Evolutionary conservation across 148 eudicot genomes (phyloP), one percentile per base, ranked within the genome.

Genomic region (Persicaria maculosa): DNA sequence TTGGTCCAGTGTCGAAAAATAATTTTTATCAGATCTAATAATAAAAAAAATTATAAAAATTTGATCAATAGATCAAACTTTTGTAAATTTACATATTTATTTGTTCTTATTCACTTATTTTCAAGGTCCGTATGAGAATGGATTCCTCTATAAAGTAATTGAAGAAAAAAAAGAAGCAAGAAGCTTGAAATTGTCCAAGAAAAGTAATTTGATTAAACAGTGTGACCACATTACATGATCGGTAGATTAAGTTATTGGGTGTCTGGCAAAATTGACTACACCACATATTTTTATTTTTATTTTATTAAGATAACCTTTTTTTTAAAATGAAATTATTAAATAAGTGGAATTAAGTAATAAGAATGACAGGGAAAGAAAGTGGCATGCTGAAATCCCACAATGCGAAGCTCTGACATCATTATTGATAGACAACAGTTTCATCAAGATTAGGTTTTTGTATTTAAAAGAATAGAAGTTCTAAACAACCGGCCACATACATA

Each of bases 391-490:
- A 65, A 65, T 65, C 70, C 70, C 70, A 65, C 70, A 65, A 65
- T 65, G 70, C 40, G 70, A 65, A 65, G 70, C 70, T 12, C 9
- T 65, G 70, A 43, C 70, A 65, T 40, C 70, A 65, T 43, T 14
- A 65, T 46, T 62, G 12, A 22, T 59, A 20, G 40, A 59, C 22
- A 9, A 59, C 20, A 54, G 59, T 54, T 58, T 14, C 64, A 19
- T 58, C 36, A 58, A 12, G 9, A 65, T 25, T 62, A 14, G 40
- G 40, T 31, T 31, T 1, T 31, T 31, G 40, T 31, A 31, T 31
- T 31, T 31, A 31, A 1, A 31, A 31, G 40, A 31, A 31, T 31
- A 31, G 2, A 31, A 31, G 40, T 31, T 31, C 40, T 31, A 31
- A 31, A 31, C 40, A 31, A 31, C 40, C 3, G 40, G 40, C 40